Evolutionary conservation across 352 stramenopile species (phyloP), one percentile per base, ranked within the genome.

Genomic region (Phytophthora pluvialis): DNA sequence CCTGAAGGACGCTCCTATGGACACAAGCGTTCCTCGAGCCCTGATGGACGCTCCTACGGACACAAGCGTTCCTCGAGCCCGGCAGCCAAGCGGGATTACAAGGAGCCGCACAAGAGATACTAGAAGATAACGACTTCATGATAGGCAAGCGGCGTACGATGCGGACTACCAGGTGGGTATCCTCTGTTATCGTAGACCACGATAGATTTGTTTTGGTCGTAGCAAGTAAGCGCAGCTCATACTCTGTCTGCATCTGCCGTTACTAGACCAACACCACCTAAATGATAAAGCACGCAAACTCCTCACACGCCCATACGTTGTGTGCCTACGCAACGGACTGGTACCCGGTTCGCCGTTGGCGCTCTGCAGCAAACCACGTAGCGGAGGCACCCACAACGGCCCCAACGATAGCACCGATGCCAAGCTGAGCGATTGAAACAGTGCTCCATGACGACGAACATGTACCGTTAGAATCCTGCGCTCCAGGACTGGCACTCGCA

Each of bases 321-420:
- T 40, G 13, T 16, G 13, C n/a, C 21, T 75, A 81, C 10, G 51
- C 31, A n/a, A 87, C 60, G 28, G 71, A 29, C 28, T 55, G 61
- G 61, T 86, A 88, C 21, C 52, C 72, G 8, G 61, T 53, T 28
- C 58, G 73, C 18, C 69, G 62, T 33, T 72, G 67, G 39, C 63
- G 63, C n/a, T 39, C 25, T 28, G 58, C 62, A 48, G 51, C 61
- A 62, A 86, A 45, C 70, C 64, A 75, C 26, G 78, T 74, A 45
- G 70, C 56, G 1, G 43, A 70, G 10, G 62, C 72, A 39, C 73
- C 76, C 2, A 80, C 35, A 26, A 80, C 5, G 29, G 55, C 57
- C n/a, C 78, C 78, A 35, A 72, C 40, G 21, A 72, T 18, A 40
- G 64, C 57, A 35, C 75, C 73, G 25, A 70, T 29, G 26, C 70